Conservation (phyloP, 1,284 basidiomycete genomes). For the Cyathus olla region DNA sequence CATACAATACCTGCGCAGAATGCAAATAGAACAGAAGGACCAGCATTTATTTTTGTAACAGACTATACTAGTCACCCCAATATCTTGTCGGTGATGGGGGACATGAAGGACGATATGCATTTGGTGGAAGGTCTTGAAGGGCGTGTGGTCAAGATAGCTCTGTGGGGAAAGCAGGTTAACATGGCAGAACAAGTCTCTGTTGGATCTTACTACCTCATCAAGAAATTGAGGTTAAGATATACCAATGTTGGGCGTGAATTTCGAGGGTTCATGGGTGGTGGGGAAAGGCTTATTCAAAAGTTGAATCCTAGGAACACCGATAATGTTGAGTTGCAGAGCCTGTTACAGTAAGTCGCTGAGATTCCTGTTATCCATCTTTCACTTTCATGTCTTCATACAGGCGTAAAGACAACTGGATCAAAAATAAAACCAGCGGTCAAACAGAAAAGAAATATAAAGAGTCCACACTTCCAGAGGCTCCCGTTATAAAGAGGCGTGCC, state of each 20-base stretch:
- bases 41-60: constrained; percentile 65
- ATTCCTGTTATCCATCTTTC: neutral
- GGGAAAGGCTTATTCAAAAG: constrained; percentile 60
- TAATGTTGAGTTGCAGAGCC: constrained; percentile 34
- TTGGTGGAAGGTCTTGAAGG: constrained; percentile 57
- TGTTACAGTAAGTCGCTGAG: constrained; percentile 32
- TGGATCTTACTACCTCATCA: constrained; percentile 60
- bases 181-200: constrained; percentile 49
- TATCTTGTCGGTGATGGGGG: constrained; percentile 42
- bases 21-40: constrained; percentile 26
- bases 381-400: constrained; percentile 16
- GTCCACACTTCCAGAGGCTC: neutral
- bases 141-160: constrained; percentile 63
- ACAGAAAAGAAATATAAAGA: neutral
- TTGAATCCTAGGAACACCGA: constrained; percentile 49
- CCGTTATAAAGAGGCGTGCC: neutral
- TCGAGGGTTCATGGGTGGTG: constrained; percentile 65
- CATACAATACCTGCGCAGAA: constrained; percentile 42
- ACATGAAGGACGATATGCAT: constrained; percentile 15
- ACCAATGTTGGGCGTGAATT: constrained; percentile 42
- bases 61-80: constrained; percentile 71
- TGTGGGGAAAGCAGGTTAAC: constrained; percentile 61
- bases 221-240: constrained; percentile 60
- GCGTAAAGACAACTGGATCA: constrained; percentile 37
- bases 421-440: constrained; percentile 18